Percentiles rank a stretch among this genome's conserved stretches.
phyloP scores from a whole-genome alignment of 441 rosid species.

The Eruca vesicaria region DNA sequence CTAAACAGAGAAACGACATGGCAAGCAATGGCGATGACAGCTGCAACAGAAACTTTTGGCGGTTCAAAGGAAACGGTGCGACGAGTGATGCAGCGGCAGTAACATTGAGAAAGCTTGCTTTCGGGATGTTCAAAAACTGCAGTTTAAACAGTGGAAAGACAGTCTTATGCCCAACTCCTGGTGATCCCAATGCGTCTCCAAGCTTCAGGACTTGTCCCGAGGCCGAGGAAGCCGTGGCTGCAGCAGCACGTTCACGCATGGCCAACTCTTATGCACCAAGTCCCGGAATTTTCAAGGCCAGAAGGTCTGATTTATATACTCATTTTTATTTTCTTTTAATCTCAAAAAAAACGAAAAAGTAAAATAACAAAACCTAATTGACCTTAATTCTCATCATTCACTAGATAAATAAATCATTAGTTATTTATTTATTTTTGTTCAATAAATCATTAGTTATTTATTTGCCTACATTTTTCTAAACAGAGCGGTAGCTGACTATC shows the following conservation, averaged over 20 bases:
- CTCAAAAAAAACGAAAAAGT: too few relatives aligned
- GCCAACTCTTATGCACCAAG: constrained; percentile 45
- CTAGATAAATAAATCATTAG: too few relatives aligned
- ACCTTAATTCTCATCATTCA: too few relatives aligned
- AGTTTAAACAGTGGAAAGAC: constrained; percentile 24
- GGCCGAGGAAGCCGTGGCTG: constrained; percentile 53
- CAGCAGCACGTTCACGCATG: constrained; percentile 44
- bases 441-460: too few relatives aligned
- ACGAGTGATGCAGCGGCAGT: constrained; percentile 15
- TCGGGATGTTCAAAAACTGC: constrained; percentile 23
- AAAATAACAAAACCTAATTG: too few relatives aligned
- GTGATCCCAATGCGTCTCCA: constrained; percentile 41
- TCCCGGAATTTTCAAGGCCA: constrained; percentile 46
- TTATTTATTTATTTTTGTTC: too few relatives aligned
- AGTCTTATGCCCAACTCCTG: neutral
- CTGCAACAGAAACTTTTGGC: constrained; percentile 1
- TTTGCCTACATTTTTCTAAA: neutral
- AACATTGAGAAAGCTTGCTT: constrained; percentile 31
- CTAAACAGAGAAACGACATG: too few relatives aligned
- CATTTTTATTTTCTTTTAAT: too few relatives aligned
- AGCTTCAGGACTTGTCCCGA: constrained; percentile 42
- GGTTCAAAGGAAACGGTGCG: constrained; percentile 25
- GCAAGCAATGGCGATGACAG: neutral
- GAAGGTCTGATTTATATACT: constrained; percentile 22
- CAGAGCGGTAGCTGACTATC: constrained; percentile 48